Conservation (phyloP, 371 early-diverging fungal species). For the Phascolomyces articulosus region DNA sequence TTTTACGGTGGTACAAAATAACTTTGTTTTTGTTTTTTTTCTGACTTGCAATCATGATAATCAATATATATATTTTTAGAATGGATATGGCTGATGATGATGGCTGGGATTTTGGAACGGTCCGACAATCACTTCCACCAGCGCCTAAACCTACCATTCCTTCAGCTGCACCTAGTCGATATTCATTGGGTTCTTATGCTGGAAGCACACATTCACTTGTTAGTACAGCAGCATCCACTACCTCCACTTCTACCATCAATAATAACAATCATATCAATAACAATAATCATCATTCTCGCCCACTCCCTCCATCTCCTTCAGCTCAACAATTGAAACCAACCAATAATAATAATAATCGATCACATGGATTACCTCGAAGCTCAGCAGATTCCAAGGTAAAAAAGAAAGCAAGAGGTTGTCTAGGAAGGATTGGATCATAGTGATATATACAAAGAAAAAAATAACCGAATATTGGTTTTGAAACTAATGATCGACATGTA, state of each 20-base stretch:
- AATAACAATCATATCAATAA: background rate
- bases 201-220: constrained; percentile 18
- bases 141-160: constrained; percentile 27
- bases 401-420: background rate
- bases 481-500: too few species aligned
- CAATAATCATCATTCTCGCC: constrained; percentile 10
- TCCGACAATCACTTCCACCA: constrained; percentile 41
- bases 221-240: background rate
- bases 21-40: background rate
- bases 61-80: too few species aligned
- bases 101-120: constrained; percentile 47
- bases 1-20: background rate
- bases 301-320: constrained; percentile 5
- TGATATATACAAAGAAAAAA: too few species aligned
- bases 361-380: background rate
- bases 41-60: too few species aligned
- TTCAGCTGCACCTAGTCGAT: constrained; percentile 30
- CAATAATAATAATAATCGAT: background rate
- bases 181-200: constrained; percentile 22
- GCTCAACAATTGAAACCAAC: background rate
- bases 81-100: constrained; percentile 20
- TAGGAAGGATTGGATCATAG: too few species aligned
- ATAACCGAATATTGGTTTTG: too few species aligned
- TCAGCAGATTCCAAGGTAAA: constrained; percentile 9
- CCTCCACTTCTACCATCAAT: background rate